These are phyloP conservation scores for Debaryomyces fabryi DNA, from an alignment of 1,139 yeast species.

Conservation along the genomic window DNA sequence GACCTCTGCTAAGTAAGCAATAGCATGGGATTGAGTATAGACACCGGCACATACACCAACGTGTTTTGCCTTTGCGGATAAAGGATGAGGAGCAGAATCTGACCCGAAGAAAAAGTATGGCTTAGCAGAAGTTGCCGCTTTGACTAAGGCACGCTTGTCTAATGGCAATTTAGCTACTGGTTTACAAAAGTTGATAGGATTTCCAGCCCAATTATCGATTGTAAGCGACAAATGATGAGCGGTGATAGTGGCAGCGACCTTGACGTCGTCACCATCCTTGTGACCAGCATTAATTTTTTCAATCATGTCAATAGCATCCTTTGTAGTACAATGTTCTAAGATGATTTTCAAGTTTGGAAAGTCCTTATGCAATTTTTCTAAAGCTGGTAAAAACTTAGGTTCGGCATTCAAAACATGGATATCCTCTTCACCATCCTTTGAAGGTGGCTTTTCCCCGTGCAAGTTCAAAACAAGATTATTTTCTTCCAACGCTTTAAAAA, in stretches of 20 bases:
- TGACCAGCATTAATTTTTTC: slow-evolving; percentile 57
- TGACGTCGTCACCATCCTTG: slow-evolving; percentile 46
- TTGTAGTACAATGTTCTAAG: slow-evolving; percentile 93
- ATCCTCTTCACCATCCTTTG: slow-evolving; percentile 45
- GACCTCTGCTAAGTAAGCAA: slow-evolving; percentile 83
- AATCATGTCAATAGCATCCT: slow-evolving; percentile 80
- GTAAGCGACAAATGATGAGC: slow-evolving; percentile 92
- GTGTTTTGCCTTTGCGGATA: slow-evolving; percentile 73
- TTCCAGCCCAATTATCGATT: slow-evolving; percentile 96
- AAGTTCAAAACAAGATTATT: slow-evolving; percentile 77
- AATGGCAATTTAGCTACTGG: slow-evolving; percentile 95
- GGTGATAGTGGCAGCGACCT: slow-evolving; percentile 89
- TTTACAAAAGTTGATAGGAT: slow-evolving; percentile 91
- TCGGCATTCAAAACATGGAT: slow-evolving; percentile 95
- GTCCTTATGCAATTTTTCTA: slow-evolving; percentile 71
- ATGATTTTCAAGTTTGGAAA: slow-evolving; percentile 89
- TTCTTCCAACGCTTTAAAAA: slow-evolving; percentile 84
- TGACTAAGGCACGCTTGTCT: slow-evolving; percentile 77
- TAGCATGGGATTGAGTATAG: slow-evolving; percentile 82
- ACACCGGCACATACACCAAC: slow-evolving; percentile 96
- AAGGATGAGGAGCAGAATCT: slow-evolving; percentile 96
- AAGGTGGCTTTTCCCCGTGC: slow-evolving; percentile 94
- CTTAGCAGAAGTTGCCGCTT: slow-evolving; percentile 90
- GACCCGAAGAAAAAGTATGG: slow-evolving; percentile 96
- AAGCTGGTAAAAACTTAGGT: slow-evolving; percentile 89